Base-by-base conservation (phyloP, 768 basidiomycete species). In the Neoboletus magnificus region DNA sequence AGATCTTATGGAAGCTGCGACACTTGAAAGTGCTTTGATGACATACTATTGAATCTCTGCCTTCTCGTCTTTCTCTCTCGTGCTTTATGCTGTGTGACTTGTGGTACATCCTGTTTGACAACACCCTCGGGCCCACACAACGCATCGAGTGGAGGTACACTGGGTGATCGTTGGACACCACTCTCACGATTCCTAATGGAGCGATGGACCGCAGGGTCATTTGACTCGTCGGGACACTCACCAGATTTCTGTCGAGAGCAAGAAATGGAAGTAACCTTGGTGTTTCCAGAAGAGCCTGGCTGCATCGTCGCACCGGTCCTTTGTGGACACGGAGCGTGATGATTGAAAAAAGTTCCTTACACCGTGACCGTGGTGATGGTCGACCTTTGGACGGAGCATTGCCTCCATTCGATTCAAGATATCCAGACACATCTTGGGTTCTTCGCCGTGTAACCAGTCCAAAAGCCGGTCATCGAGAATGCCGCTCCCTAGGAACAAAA, bases 221-320 rank as follows among this genome's bases (percentile, higher is more conserved):
- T 9, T 2, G 2, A 20, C 4, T 5, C 3, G 16, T 8, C 16
- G 12, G 35, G 13, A 29, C 22, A 44, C 60, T 57, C 29, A 48
- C 61, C 61, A 62, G 16, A 62, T n/a, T 0, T 60, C 62, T 7
- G 45, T 44, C 12, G 54, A 30, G 33, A 63, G 54, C 25, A 63
- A 47, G 23, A 51, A 56, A 43, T 54, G 62, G 18, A 63, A 63
- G 33, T 52, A 54, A 15, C 22, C 10, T 11, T 49, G 11, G 10
- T 27, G 35, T 7, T 18, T 54, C 11, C 25, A 6, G 8, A 63
- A 63, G 2, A 43, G 43, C n/a, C 27, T 44, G 27, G 59, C 48
- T 1, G 57, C 62, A 8, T 59, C 51, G 5, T 35, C 25, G 3
- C 36, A 44, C 16, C 12, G 42, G 32, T 56, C 61, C 13, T 63